Conservation (phyloP, 2,329 filamentous ascomycete genomes). For the Ophiostoma himal-ulmi region DNA sequence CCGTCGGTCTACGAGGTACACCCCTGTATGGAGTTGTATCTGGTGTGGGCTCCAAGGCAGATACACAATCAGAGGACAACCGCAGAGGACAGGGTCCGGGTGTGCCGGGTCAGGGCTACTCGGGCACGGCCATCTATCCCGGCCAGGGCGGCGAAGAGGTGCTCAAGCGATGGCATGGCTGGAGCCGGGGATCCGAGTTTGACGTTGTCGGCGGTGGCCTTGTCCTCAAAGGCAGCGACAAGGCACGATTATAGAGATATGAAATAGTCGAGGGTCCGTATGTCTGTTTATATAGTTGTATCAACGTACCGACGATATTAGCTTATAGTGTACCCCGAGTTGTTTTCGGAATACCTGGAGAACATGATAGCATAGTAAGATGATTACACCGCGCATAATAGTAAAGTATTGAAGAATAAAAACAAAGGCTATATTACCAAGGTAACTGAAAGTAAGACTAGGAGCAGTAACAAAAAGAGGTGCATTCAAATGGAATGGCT, state of each 20-base stretch:
- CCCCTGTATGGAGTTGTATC: constrained; percentile 57
- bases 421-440: background rate
- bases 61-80: constrained; percentile 37
- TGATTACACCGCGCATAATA: no score
- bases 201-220: constrained; percentile 58
- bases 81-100: constrained; percentile 57
- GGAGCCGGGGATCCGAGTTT: constrained; percentile 66
- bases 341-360: no score
- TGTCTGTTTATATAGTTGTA: no score
- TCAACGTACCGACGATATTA: no score
- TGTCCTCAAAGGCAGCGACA: constrained; percentile 42
- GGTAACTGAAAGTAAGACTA: background rate
- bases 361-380: no score
- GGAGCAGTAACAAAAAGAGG: no score
- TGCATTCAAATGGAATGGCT: background rate
- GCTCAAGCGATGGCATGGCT: constrained; percentile 68
- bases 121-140: constrained; percentile 51
- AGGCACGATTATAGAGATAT: constrained; percentile 31
- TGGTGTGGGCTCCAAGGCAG: constrained; percentile 46
- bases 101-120: constrained; percentile 63
- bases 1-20: constrained; percentile 62
- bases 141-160: constrained; percentile 68
- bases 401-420: no score
- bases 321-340: no score
- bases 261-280: no score